A percentile compares a stretch with the other conserved stretches of the same genome.
Evolutionary conservation across 2,329 filamentous ascomycete species (phyloP).

Genomic region (Talaromyces sp.): DNA sequence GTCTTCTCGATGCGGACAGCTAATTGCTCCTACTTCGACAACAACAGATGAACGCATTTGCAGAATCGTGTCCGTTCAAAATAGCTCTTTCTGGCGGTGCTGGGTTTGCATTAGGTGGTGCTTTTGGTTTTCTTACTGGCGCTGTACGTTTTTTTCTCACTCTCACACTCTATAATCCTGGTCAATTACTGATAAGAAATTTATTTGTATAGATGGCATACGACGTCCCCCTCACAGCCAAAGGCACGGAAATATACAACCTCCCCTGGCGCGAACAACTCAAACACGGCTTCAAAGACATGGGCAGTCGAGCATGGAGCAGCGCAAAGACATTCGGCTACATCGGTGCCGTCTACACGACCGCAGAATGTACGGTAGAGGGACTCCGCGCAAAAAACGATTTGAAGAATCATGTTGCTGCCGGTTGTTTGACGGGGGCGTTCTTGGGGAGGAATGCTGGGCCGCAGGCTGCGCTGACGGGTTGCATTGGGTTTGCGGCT

Average conservation of each 20-base stretch:
- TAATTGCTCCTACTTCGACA: background rate
- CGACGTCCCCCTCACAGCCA: constrained; percentile 74
- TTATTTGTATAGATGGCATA: constrained; percentile 79
- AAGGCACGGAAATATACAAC: constrained; percentile 51
- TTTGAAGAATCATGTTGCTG: constrained; percentile 75
- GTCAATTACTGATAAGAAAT: background rate
- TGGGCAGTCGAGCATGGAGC: constrained; percentile 76
- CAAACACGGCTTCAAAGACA: constrained; percentile 82
- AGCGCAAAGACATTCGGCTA: constrained; percentile 93
- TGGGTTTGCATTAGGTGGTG: constrained; percentile 87
- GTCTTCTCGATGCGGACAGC: background rate
- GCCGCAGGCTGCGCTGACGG: constrained; percentile 79
- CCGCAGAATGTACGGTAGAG: constrained; percentile 94
- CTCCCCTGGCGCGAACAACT: constrained; percentile 83
- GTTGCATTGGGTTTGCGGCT: constrained; percentile 88
- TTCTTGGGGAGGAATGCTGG: constrained; percentile 81
- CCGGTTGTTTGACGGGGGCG: constrained; percentile 86
- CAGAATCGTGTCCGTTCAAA: constrained; percentile 91
- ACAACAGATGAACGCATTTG: constrained; percentile 67
- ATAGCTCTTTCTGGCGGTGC: constrained; percentile 84
- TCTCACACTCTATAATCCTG: background rate
- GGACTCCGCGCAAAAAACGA: constrained; percentile 89
- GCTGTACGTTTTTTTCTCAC: constrained; percentile 57
- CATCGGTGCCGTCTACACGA: constrained; percentile 83
- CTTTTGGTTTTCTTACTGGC: constrained; percentile 97